Evolutionary conservation across 352 stramenopile species (phyloP), one percentile per base, ranked within the genome.

Genomic region (Globisporangium parvum): DNA sequence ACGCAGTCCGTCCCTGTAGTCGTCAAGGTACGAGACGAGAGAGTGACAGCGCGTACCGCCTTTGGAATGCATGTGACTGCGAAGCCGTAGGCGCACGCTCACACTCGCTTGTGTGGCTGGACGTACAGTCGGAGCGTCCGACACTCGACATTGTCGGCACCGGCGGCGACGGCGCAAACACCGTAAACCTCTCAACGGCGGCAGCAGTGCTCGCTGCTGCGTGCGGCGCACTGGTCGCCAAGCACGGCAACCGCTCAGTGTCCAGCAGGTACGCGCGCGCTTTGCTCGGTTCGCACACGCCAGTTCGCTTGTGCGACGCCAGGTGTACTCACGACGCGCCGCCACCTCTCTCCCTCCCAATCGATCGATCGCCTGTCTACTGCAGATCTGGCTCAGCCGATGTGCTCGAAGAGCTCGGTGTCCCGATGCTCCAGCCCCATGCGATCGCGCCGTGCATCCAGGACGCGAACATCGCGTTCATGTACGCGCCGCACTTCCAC

Each of bases 141-240:
- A 85, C 98, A 35, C 75, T 99, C 14, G 97, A 99, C 70, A 99
- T 99, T 65, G 97, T 99, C 18, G 97, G 97, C 48, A 99, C 97
- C 3, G 97, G 97, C 50, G 97, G 97, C 50, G 97, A 99, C 66
- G 96, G 96, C 50, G 96, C 96, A 35, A 88, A 98, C 70, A 99
- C 97, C 0, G 98, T 99, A 61, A 99, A 99, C 67, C 88, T 99
- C 56, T 98, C 87, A 45, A 99, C 97, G 0, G 94, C 95, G 0
- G 90, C 89, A 6, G 90, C 96, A 1, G 90, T 99, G 12, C 62
- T 99, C 17, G 91, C 93, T 2, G 96, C 97, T 1, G 93, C 96
- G 0, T 97, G 87, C 60, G 97, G 97, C 18, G 83, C 83, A 5
- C 60, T 87, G 14, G 96, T 99, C 2, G 95, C 95, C 62, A 99